A percentile compares a stretch with the other conserved stretches of the same genome.
phyloP scores from a whole-genome alignment of 805 yeast species.

The Ogataea nonfermentans region DNA sequence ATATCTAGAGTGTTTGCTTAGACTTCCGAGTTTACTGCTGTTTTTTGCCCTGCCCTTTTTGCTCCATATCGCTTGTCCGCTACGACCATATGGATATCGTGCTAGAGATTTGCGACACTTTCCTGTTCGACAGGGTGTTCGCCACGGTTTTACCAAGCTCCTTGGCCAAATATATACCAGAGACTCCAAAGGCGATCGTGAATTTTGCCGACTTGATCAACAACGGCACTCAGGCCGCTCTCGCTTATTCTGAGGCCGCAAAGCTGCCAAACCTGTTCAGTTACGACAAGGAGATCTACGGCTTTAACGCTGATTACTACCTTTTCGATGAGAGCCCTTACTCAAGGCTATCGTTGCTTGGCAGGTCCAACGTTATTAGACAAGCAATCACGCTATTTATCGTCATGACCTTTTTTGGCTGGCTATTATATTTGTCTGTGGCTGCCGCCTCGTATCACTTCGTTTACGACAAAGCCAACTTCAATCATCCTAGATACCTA shows the following conservation, averaged over 20 bases:
- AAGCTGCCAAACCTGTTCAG: slow-evolving; percentile 31
- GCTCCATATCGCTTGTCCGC: slow-evolving; percentile 7
- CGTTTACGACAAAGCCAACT: slow-evolving; percentile 83
- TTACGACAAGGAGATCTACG: slow-evolving; percentile 36
- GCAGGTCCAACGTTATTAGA: slow-evolving; percentile 71
- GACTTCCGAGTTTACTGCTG: not conserved
- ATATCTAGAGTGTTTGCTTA: no score
- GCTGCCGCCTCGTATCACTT: slow-evolving; percentile 77
- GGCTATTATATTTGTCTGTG: slow-evolving; percentile 71
- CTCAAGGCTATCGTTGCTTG: slow-evolving; percentile 64
- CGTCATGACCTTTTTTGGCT: slow-evolving; percentile 79
- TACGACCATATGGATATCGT: slow-evolving; percentile 76
- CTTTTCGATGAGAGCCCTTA: slow-evolving; percentile 54
- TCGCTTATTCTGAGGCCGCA: slow-evolving; percentile 19
- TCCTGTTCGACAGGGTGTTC: slow-evolving; percentile 68
- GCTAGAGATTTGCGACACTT: slow-evolving; percentile 75
- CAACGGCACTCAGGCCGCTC: slow-evolving; percentile 27
- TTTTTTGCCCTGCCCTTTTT: not conserved
- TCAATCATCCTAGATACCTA: slow-evolving; percentile 93
- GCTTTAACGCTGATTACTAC: slow-evolving; percentile 44
- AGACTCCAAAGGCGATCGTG: slow-evolving; percentile 26
- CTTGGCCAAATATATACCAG: slow-evolving; percentile 36
- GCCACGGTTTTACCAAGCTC: slow-evolving; percentile 65
- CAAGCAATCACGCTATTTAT: slow-evolving; percentile 65
- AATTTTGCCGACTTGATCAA: slow-evolving; percentile 23